These are phyloP conservation scores for Selaginella tamariscina DNA, from an alignment of 75 land plant species.

Conservation along the genomic window DNA sequence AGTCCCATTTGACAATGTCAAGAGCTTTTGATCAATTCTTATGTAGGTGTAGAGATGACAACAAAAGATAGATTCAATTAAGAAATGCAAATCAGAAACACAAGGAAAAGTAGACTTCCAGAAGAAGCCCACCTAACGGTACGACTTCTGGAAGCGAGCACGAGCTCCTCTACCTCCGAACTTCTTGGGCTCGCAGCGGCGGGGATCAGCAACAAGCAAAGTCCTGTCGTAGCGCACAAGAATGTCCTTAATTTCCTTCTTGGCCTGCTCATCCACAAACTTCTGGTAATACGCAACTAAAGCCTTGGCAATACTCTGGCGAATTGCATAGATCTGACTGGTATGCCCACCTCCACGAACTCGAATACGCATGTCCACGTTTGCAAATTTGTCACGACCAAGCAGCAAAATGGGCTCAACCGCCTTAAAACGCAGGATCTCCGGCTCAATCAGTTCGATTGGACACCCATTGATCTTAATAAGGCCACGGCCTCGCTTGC, in stretches of 20 bases:
- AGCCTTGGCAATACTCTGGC: constrained; percentile 71
- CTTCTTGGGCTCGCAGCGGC: constrained; percentile 21
- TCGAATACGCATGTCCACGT: constrained; percentile 62
- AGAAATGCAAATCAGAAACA: too few relatives aligned
- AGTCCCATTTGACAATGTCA: too few relatives aligned
- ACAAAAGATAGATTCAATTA: too few relatives aligned
- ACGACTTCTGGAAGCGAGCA: constrained; percentile 79
- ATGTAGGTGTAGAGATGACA: too few relatives aligned
- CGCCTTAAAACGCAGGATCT: constrained; percentile 62
- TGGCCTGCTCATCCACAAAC: constrained; percentile 59
- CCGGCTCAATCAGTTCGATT: constrained; percentile 57
- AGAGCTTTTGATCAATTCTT: too few relatives aligned
- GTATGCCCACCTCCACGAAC: constrained; percentile 66
- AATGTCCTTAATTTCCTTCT: constrained; percentile 61
- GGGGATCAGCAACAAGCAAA: constrained; percentile 30
- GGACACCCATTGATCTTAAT: constrained; percentile 64
- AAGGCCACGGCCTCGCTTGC: constrained; percentile 44
- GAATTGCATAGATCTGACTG: constrained; percentile 60
- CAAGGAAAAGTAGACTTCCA: too few relatives aligned
- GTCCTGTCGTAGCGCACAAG: constrained; percentile 53
- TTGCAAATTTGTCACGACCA: constrained; percentile 44
- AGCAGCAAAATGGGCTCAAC: constrained; percentile 55
- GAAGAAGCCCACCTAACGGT: constrained; percentile 59
- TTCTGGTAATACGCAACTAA: constrained; percentile 58
- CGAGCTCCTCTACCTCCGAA: constrained; percentile 71